Base-by-base conservation (phyloP, 2,329 filamentous ascomycete species). In the Tolypocladium tropicale region DNA sequence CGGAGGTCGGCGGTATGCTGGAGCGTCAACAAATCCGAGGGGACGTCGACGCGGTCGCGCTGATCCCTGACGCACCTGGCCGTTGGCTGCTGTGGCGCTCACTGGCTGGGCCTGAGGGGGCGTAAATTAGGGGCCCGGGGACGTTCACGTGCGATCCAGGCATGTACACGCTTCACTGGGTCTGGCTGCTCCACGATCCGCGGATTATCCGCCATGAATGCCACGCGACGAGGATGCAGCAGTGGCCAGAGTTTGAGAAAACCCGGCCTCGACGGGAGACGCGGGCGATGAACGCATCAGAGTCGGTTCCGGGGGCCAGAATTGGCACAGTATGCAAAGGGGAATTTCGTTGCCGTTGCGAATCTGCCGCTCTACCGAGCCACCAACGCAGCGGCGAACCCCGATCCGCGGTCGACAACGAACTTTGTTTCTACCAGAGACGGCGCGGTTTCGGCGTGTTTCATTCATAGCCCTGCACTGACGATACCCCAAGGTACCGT, bases 41-140 rank as follows among this genome's bases (percentile, higher is more conserved):
- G 34, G 23, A 50, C 48, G 54, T 48, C 56, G 53, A 60, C 58
- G 60, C 61, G 59, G 58, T 61, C 61, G 61, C 57, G 61, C 59
- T 55, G 58, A 58, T 58, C 52, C 48, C 56, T 56, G 51, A 48
- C 41, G 18, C 46, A 10, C 28, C 46, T 49, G 18, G 46, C 46
- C 46, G 14, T 28, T 48, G 43, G 43, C 43, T 48, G 25, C 43
- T 9, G 41, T 25, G 25, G 14, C 7, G 7, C 14, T 23, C 28
- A 43, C 43, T 39, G 48, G 53, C 9, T 37, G 43, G 32, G 6
- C 50, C 18, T 39, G 46, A 50, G 53, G 53, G 52, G 53, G 39
- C 39, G 25, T 28, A 11, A 12, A 49, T 49, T 21, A 49, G 28
- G 25, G n/a, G n/a, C n/a, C n/a, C n/a, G n/a, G n/a, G 56, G 57